Base-by-base conservation (phyloP, 805 yeast genomes). In the Myxozyma vanderwaltii region DNA sequence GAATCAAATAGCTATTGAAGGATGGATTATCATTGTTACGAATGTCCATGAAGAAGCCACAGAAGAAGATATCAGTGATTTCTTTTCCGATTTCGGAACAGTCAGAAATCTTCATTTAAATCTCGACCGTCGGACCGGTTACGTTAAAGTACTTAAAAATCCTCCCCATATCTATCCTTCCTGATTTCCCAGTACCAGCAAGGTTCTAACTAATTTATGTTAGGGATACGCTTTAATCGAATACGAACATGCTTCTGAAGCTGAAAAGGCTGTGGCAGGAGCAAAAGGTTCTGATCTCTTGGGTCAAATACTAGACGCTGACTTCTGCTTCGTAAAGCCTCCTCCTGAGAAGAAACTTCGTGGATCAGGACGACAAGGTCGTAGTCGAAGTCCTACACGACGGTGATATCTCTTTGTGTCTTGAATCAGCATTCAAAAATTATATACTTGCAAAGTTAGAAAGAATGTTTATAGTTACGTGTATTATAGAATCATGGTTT, bases 31-130 rank as follows among this genome's bases (percentile, higher is more conserved):
- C 1, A 67, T 78, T 2, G 76, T 72, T 5, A 69, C 75, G 0
- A 76, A 76, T 38, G 52, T 79, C 17, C 80, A 79, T 55, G 79
- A 77, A 38, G 82, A 79, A 64, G 75, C 77, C 1, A 65, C 78
- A 7, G 82, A 79, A 51, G 82, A 78, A 49, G 80, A 77, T 29
- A 58, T 78, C 0, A 59, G 61, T 3, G 82, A 79, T 62, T 67
- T 70, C 35, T 77, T 79, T 61, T 70, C 75, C 35, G 81, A 79
- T 26, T 77, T 63, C 54, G 81, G 80, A 1, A 67, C 59, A 12
- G 73, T 79, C 10, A 68, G 70, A 31, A 72, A 72, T 21, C 47
- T 78, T 1, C 80, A 76, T 58, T 57, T 79, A 55, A 79, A 78
- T 56, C 61, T 77, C 5, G 81, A 78, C 54, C 70, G 78, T 40